A percentile compares a stretch with the other conserved stretches of the same genome.
Evolutionary conservation across 164 flowering plant genomes (phyloP).

Genomic region (Vitis rotundifolia): DNA sequence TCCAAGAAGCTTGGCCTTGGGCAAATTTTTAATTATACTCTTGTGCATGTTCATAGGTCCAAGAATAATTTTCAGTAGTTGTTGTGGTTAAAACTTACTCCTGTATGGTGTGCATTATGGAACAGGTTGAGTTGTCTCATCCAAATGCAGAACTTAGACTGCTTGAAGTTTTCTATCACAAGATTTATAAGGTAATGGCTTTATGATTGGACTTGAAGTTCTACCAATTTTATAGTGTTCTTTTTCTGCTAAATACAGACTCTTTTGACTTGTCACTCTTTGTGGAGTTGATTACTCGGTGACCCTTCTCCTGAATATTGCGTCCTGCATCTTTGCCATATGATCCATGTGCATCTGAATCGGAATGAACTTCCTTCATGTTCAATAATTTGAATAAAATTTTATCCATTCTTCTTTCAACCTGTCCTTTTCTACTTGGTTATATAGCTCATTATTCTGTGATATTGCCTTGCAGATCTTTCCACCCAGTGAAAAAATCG

Average conservation of each 20-base stretch:
- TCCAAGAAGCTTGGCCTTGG: background rate
- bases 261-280: background rate
- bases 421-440: background rate
- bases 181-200: conserved; percentile 84
- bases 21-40: background rate
- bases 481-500: conserved; percentile 71
- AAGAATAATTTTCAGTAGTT: background rate
- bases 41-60: background rate
- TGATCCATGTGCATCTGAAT: background rate
- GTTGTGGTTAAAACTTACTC: background rate
- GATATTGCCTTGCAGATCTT: conserved; percentile 55
- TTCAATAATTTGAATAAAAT: too few relatives aligned
- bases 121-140: conserved; percentile 91
- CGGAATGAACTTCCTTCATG: too few relatives aligned
- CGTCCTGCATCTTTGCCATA: background rate
- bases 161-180: conserved; percentile 96
- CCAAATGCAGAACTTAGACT: conserved; percentile 89
- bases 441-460: background rate
- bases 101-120: conserved; percentile 7
- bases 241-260: too few relatives aligned
- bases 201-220: too few relatives aligned
- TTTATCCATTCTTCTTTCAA: too few relatives aligned
- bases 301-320: background rate
- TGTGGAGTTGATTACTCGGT: background rate
- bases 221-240: too few relatives aligned